Evolutionary conservation across 257 asterid species (phyloP).

Genomic region (Capsicum baccatum): DNA sequence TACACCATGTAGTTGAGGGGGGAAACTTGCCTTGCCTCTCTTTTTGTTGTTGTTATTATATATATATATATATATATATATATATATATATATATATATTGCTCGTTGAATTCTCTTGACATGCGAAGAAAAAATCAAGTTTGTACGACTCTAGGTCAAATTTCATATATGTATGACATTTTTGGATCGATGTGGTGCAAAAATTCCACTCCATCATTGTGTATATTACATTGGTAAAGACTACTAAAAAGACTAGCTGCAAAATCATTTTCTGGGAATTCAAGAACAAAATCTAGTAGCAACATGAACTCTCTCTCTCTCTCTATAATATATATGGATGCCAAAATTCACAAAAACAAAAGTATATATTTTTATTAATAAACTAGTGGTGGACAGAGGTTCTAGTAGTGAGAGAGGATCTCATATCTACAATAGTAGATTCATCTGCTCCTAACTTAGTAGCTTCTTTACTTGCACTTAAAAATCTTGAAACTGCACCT

Average conservation of each 20-base stretch:
- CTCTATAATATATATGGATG: neutral
- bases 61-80: too few species aligned
- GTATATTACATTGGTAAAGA: neutral
- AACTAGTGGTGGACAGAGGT: conserved; percentile 49
- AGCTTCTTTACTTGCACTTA: conserved; percentile 79
- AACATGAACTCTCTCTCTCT: neutral
- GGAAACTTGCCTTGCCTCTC: too few species aligned
- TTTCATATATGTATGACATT: too few species aligned
- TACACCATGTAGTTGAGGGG: too few species aligned
- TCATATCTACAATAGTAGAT: conserved; percentile 79
- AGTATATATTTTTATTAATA: neutral
- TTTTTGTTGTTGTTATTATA: too few species aligned
- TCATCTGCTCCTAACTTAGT: conserved; percentile 62
- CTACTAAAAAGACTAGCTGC: neutral
- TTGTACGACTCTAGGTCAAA: too few species aligned
- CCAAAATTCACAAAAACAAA: neutral
- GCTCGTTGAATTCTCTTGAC: neutral
- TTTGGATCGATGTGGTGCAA: too few species aligned
- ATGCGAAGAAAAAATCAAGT: too few species aligned
- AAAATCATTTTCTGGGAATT: neutral
- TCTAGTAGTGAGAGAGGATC: conserved; percentile 79
- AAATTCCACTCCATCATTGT: neutral
- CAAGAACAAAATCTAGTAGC: neutral
- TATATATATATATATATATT: too few species aligned
- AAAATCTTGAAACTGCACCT: conserved; percentile 74